Evolutionary conservation across 2,329 filamentous ascomycete species (phyloP), one percentile per base, ranked within the genome.

Genomic region (Immersiporthe knoxdaviesiana): DNA sequence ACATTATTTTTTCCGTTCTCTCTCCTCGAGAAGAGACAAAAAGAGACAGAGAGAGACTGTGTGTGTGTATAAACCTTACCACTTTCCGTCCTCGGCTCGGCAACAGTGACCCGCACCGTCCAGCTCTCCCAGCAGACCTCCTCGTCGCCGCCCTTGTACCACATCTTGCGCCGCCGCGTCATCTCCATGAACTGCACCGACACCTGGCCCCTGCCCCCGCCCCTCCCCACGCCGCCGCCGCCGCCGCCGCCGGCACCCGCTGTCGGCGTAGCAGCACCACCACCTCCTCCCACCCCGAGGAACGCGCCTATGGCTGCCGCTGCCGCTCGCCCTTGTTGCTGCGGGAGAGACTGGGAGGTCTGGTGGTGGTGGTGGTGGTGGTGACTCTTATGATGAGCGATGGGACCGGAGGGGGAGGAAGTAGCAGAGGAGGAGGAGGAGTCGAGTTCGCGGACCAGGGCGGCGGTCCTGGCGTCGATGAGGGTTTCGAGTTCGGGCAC

Each of bases 51-150:
- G 35, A 4, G 35, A 4, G 35, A 4, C 8, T 35, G 35, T 24
- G 52, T 30, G 30, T 24, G 11, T 12, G n/a, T 24, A 67, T 10
- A 24, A 58, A 77, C 90, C 75, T 82, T 82, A 97, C 93, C 94
- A 73, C 89, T 92, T 76, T 98, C 95, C 14, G 93, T 97, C 76
- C 91, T 85, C 39, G 95, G 94, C 74, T 93, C 94, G 12, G 94
- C 93, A 67, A 97, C 89, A n/a, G 94, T 97, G 64, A 98, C 92
- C 79, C 97, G 93, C 73, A 99, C 82, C 59, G 92, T 93, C 96
- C 96, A 99, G 76, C 89, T 90, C 84, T 98, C 96, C 96, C 96
- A 99, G 79, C 94, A 97, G 24, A 97, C 90, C 79, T 97, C 94
- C 78, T 98, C 94, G 73, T 97, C 95, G 32, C 89, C 91, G 32